phyloP scores from a whole-genome alignment of 208 protist genomes.

The Crithidia expoeki region DNA sequence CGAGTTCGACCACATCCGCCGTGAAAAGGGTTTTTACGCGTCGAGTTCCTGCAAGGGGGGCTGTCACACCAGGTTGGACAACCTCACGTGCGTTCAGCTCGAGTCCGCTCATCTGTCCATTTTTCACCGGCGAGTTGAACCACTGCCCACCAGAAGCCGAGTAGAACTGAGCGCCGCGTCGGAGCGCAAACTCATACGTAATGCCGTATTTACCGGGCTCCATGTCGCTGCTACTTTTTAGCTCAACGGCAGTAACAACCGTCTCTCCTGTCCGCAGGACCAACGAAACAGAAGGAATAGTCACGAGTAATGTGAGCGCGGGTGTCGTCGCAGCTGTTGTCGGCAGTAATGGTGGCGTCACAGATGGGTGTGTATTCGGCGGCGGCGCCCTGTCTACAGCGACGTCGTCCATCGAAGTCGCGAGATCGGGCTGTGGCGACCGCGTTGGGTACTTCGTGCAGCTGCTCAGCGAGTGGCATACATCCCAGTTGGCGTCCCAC shows the following conservation, averaged over 20 bases:
- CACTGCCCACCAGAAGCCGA: conserved; percentile 24
- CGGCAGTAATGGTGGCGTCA: neutral
- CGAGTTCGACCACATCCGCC: conserved; percentile 7
- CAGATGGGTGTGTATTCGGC: neutral
- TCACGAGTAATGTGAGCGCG: conserved; percentile 16
- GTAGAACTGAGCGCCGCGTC: conserved; percentile 29
- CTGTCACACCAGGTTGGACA: too few species aligned
- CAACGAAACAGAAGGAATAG: conserved; percentile 6
- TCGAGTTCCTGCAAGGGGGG: neutral
- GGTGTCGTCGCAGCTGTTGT: neutral
- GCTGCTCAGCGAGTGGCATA: neutral
- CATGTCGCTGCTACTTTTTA: too few species aligned
- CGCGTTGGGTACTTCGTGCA: neutral
- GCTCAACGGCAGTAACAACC: neutral
- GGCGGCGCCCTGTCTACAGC: neutral
- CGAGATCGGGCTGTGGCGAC: neutral
- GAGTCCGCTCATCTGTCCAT: conserved; percentile 19
- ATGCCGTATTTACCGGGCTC: neutral
- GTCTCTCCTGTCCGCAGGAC: neutral
- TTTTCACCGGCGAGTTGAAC: conserved; percentile 24
- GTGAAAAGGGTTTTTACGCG: conserved; percentile 18
- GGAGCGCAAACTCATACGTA: conserved; percentile 22
- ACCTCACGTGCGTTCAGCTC: conserved; percentile 14
- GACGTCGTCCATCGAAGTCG: neutral
- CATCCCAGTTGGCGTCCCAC: conserved; percentile 7